phyloP scores from a whole-genome alignment of 1,284 basidiomycete species.

The Ceratobasidium sp. region DNA sequence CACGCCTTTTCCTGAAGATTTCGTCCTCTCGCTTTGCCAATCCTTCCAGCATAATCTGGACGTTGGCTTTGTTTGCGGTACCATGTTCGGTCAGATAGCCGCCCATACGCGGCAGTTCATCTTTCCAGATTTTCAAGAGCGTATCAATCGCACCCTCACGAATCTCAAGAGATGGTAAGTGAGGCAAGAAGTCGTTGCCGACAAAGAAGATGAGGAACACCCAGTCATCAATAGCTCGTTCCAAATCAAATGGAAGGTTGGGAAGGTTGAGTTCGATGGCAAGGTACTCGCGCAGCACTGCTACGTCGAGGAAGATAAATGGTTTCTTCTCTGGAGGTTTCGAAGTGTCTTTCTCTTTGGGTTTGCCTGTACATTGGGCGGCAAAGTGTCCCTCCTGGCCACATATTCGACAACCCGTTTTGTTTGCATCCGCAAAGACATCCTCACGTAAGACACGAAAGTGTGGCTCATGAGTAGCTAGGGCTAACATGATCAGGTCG shows the following conservation, averaged over 20 bases:
- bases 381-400: conserved; percentile 96
- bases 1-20: conserved; percentile 92
- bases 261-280: conserved; percentile 93
- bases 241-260: conserved; percentile 85
- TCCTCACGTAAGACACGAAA: conserved; percentile 99
- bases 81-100: conserved; percentile 98
- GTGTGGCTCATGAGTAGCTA: conserved; percentile 98
- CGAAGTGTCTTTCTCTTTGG: conserved; percentile 63
- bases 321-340: conserved; percentile 89
- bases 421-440: conserved; percentile 91
- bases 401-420: conserved; percentile 89
- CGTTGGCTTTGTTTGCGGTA: conserved; percentile 85
- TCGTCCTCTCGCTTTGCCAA: conserved; percentile 94
- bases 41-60: conserved; percentile 95
- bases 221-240: conserved; percentile 99
- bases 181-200: conserved; percentile 99
- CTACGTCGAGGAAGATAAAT: conserved; percentile 99
- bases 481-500: conserved; percentile 98
- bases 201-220: conserved; percentile 99
- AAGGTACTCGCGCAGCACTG: conserved; percentile 96
- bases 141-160: conserved; percentile 99
- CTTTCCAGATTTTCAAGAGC: conserved; percentile 95
- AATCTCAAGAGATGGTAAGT: conserved; percentile 98
- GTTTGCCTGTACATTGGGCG: conserved; percentile 85
- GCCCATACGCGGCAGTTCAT: conserved; percentile 93